phyloP scores from a whole-genome alignment of 1,139 yeast species.

The Suhomyces panamericanus region DNA sequence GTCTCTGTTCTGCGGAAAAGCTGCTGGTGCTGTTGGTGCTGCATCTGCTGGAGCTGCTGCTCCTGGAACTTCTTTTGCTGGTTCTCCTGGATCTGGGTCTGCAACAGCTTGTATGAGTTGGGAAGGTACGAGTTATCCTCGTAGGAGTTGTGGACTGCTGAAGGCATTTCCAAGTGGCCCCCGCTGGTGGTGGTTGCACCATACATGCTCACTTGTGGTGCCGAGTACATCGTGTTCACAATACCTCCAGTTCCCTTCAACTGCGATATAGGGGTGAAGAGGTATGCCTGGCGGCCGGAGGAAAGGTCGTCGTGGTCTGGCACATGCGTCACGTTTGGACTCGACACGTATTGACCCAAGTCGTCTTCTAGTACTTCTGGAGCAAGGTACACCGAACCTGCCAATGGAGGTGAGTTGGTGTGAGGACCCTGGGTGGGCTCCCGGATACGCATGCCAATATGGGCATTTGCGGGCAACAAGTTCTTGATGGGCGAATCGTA shows the following conservation, averaged over 20 bases:
- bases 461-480: slow-evolving; percentile 71
- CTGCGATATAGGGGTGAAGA: slow-evolving; percentile 51
- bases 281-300: slow-evolving; percentile 40
- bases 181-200: slow-evolving; percentile 14
- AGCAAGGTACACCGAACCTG: slow-evolving; percentile 85
- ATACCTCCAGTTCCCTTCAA: slow-evolving; percentile 41
- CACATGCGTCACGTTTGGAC: slow-evolving; percentile 51
- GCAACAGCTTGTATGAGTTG: slow-evolving; percentile 21
- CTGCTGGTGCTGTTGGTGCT: slow-evolving; percentile 22
- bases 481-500: slow-evolving; percentile 83
- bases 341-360: slow-evolving; percentile 65
- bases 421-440: slow-evolving; percentile 80
- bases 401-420: slow-evolving; percentile 78
- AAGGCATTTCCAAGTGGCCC: not conserved
- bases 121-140: slow-evolving; percentile 16
- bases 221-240: slow-evolving; percentile 28
- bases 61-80: slow-evolving; percentile 20
- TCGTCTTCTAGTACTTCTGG: slow-evolving; percentile 77
- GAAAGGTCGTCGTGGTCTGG: slow-evolving; percentile 59
- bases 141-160: slow-evolving; percentile 16
- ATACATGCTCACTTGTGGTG: slow-evolving; percentile 15
- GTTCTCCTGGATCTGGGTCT: slow-evolving; percentile 19
- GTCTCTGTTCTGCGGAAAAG: slow-evolving; percentile 24
- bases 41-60: slow-evolving; percentile 19
- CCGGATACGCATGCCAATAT: slow-evolving; percentile 72